Evolutionary conservation across 2,329 filamentous ascomycete genomes (phyloP).

Genomic region (Pseudogymnoascus pannorum): DNA sequence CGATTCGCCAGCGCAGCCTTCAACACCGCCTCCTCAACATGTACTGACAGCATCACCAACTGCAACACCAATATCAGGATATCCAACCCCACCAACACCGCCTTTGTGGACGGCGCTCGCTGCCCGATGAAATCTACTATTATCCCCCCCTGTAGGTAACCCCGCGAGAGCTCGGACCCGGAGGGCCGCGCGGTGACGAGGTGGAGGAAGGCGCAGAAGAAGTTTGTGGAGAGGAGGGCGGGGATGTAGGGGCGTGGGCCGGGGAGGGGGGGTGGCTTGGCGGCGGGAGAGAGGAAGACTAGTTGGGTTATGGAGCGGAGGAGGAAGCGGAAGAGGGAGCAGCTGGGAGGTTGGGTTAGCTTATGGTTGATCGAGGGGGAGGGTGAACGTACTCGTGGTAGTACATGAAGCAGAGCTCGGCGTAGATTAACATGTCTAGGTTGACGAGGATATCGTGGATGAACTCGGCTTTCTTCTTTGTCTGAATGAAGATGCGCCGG

Average conservation of each 20-base stretch:
- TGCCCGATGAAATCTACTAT: slow-evolving; percentile 64
- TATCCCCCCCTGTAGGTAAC: slow-evolving; percentile 60
- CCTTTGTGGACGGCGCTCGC: slow-evolving; percentile 49
- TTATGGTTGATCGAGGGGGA: background rate
- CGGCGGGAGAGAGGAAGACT: slow-evolving; percentile 54
- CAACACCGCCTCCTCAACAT: slow-evolving; percentile 52
- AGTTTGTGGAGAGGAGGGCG: slow-evolving; percentile 50
- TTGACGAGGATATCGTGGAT: slow-evolving; percentile 52
- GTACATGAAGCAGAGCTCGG: slow-evolving; percentile 58
- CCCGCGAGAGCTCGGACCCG: slow-evolving; percentile 54
- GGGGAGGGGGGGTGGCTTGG: slow-evolving; percentile 45
- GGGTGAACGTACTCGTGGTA: slow-evolving; percentile 64
- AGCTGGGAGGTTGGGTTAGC: slow-evolving; percentile 37
- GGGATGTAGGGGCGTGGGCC: slow-evolving; percentile 47
- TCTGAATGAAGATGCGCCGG: slow-evolving; percentile 22
- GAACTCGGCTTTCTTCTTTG: slow-evolving; percentile 49
- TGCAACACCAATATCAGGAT: slow-evolving; percentile 49
- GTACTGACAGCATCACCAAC: slow-evolving; percentile 57
- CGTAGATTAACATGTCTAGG: slow-evolving; percentile 56
- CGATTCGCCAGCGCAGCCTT: slow-evolving; percentile 26
- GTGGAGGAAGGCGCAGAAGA: slow-evolving; percentile 55
- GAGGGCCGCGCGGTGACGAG: slow-evolving; percentile 46
- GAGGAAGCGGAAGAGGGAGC: slow-evolving; percentile 56
- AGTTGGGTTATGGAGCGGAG: slow-evolving; percentile 53
- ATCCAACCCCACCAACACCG: slow-evolving; percentile 50